Conservation (phyloP, 148 eudicot genomes). For the Cornus suecica region DNA sequence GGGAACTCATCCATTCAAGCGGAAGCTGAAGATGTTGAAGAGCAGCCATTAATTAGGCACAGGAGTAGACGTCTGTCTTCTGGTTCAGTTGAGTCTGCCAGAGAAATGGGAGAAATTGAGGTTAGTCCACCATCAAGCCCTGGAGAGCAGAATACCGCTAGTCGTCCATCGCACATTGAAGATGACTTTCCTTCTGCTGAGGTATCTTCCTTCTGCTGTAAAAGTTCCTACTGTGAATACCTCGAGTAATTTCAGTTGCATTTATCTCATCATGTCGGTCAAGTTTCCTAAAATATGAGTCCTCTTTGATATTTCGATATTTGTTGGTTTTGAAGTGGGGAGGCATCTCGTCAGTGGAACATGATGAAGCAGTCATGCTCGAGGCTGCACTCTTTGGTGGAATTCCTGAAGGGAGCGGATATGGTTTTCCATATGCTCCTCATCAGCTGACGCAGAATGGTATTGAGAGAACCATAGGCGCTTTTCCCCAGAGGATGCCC, state of each 20-base stretch:
- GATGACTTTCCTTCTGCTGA: constrained; percentile 59
- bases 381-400: constrained; percentile 99
- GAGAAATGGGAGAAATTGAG: constrained; percentile 44
- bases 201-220: constrained; percentile 32
- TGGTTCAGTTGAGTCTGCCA: constrained; percentile 32
- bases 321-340: constrained; percentile 68
- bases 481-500: constrained; percentile 43
- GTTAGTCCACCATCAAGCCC: constrained; percentile 51
- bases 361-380: constrained; percentile 97
- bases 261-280: neutral
- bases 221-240: neutral
- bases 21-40: constrained; percentile 77
- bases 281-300: neutral
- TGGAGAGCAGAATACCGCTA: constrained; percentile 29
- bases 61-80: constrained; percentile 60
- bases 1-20: constrained; percentile 66
- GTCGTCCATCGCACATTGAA: constrained; percentile 30
- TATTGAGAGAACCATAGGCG: constrained; percentile 26
- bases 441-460: constrained; percentile 53
- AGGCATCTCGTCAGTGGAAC: constrained; percentile 94
- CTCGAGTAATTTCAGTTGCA: neutral
- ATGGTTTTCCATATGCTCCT: constrained; percentile 57
- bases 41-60: constrained; percentile 72
- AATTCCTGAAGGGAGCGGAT: constrained; percentile 57
- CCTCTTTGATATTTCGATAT: neutral